A percentile compares a stretch with the other conserved stretches of the same genome.
Conservation (phyloP, 345 rosid genomes). For the Atalantia buxifolia region DNA sequence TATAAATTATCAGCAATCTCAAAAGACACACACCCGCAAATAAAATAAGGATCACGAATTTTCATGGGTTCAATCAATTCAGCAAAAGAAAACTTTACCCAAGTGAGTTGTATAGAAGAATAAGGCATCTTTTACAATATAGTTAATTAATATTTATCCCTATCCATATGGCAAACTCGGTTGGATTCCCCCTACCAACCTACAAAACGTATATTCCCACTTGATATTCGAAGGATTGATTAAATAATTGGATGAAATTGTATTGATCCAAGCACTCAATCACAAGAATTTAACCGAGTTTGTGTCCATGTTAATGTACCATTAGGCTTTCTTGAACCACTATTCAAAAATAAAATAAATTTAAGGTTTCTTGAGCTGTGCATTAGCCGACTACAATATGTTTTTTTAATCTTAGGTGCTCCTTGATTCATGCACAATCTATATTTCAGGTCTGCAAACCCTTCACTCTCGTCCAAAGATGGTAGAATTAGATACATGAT, state of each 20-base stretch:
- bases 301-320: slow-evolving; percentile 6
- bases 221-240: neutral
- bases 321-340: neutral
- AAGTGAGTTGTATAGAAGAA: neutral
- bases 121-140: neutral
- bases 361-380: slow-evolving; percentile 27
- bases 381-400: neutral
- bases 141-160: neutral
- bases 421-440: slow-evolving; percentile 15
- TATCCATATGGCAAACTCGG: neutral
- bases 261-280: neutral
- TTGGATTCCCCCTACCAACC: slow-evolving; percentile 22
- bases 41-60: neutral
- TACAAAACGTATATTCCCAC: slow-evolving; percentile 18
- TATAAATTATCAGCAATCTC: too few species aligned
- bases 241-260: neutral
- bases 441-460: too few species aligned
- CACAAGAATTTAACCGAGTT: neutral
- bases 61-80: neutral
- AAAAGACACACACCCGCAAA: too few species aligned
- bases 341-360: neutral
- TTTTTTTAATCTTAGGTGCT: slow-evolving; percentile 5
- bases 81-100: too few species aligned
- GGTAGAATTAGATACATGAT: too few species aligned
- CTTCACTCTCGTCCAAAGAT: too few species aligned